Evolutionary conservation across 352 stramenopile species (phyloP).

Genomic region (Phytophthora boehmeriae): DNA sequence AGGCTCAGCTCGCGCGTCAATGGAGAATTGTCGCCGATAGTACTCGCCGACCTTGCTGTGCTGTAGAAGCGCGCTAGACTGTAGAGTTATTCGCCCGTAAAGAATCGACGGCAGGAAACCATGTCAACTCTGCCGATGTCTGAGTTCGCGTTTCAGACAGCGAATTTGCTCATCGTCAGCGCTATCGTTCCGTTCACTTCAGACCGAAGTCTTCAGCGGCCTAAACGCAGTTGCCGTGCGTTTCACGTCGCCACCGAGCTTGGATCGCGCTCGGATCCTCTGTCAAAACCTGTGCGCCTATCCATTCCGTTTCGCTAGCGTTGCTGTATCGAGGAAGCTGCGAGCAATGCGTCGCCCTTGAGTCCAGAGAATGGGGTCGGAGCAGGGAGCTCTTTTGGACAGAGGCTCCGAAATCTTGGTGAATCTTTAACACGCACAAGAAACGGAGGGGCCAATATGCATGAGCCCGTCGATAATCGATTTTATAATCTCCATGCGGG

Average conservation of each 20-base stretch:
- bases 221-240: not conserved
- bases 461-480: not conserved
- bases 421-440: not conserved
- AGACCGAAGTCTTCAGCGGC: not conserved
- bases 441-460: not conserved
- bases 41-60: not conserved
- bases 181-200: not conserved
- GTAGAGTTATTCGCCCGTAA: no score
- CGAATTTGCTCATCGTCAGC: no score
- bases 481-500: no score
- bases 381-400: slow-evolving; percentile 10
- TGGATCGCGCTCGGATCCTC: not conserved
- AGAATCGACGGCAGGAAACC: no score
- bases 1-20: not conserved
- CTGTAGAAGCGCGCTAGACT: no score
- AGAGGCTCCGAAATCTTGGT: not conserved
- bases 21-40: not conserved
- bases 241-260: not conserved
- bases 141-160: not conserved
- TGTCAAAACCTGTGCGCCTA: slow-evolving; percentile 1
- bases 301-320: slow-evolving; percentile 17
- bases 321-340: slow-evolving; percentile 15
- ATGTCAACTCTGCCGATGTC: not conserved
- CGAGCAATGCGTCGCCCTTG: slow-evolving; percentile 15
- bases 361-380: slow-evolving; percentile 30